phyloP scores from a whole-genome alignment of 2,329 filamentous ascomycete genomes.

The Fusarium algeriense region DNA sequence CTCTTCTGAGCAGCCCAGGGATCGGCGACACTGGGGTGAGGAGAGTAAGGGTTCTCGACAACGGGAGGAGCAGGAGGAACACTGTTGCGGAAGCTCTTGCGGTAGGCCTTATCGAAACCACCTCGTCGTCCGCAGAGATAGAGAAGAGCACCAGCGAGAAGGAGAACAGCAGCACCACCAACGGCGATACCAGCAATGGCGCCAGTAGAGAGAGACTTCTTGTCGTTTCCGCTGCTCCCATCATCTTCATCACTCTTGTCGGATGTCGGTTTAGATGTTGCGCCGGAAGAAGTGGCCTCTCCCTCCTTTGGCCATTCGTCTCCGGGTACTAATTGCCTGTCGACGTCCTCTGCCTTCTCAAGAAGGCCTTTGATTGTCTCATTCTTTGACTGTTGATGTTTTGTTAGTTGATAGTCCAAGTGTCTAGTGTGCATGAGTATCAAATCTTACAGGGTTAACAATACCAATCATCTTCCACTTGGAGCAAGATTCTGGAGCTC shows the following conservation, averaged over 20 bases:
- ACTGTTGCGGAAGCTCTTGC: conserved; percentile 43
- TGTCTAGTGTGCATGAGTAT: neutral
- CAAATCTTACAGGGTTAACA: conserved; percentile 72
- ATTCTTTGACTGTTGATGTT: conserved; percentile 57
- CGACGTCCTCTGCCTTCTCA: conserved; percentile 60
- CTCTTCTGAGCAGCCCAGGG: conserved; percentile 41
- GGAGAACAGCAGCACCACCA: conserved; percentile 60
- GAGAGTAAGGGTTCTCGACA: conserved; percentile 36
- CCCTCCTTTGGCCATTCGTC: conserved; percentile 66
- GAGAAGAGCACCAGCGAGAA: conserved; percentile 59
- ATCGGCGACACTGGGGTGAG: conserved; percentile 27
- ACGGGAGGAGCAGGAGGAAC: conserved; percentile 24
- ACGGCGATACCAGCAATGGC: conserved; percentile 72
- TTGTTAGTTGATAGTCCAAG: conserved; percentile 1
- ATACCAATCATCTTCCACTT: conserved; percentile 78
- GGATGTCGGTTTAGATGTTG: conserved; percentile 6
- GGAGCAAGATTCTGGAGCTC: conserved; percentile 74
- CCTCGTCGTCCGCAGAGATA: conserved; percentile 60
- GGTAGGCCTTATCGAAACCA: conserved; percentile 48
- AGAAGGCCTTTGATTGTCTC: conserved; percentile 63
- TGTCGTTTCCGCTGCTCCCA: conserved; percentile 5
- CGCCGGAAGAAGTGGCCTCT: conserved; percentile 36
- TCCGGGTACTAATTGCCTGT: conserved; percentile 67
- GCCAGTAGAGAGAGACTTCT: conserved; percentile 52
- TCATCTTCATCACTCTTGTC: conserved; percentile 6